Evolutionary conservation across 164 flowering plant species (phyloP), one percentile per base, ranked within the genome.

Genomic region (Magnolia sinica): DNA sequence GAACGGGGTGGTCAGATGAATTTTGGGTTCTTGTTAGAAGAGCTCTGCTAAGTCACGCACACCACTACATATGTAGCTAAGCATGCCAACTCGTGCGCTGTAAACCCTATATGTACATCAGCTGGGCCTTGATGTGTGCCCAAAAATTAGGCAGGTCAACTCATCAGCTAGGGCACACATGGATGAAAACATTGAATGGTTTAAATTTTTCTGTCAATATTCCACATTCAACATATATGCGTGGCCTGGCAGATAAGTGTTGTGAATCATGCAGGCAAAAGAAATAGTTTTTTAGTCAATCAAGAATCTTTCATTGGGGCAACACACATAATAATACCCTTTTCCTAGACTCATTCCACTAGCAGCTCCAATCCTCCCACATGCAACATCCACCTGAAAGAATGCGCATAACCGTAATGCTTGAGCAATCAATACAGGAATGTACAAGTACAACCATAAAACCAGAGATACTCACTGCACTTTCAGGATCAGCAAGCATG

Each of bases 401-500:
- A 69, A 14, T 5, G 51, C 5, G 29, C n/a, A 75, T 19, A 45
- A 50, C 7, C 18, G 50, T 50, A 14, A 22, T 64, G 16, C 20
- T 2, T 64, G 70, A 20, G 11, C 16, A 45, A 45, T 49, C 18
- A 50, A 70, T 50, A 24, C 73, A 45, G 27, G 18, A 49, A 18
- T 10, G 67, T n/a, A 20, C 37, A 64, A 18, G 50, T 64, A 20
- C 31, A 68, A 29, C 37, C 8, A 23, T 64, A 29, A 1, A 19
- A 64, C 68, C 78, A 83, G 82, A 83, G 29, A 16, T 84, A 90
- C 97, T 71, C 89, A 95, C 98, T 79, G 97, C 98, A 87, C 98
- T 93, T 83, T 91, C 88, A 74, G 98, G 98, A 85, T 93, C 98
- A 75, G 98, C 94, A 74, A 95, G 98, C 98, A 95, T 91, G 71